These are phyloP conservation scores for Neofusicoccum kwambonambiense DNA, from an alignment of 2,329 filamentous ascomycete genomes.

Conservation along the genomic window DNA sequence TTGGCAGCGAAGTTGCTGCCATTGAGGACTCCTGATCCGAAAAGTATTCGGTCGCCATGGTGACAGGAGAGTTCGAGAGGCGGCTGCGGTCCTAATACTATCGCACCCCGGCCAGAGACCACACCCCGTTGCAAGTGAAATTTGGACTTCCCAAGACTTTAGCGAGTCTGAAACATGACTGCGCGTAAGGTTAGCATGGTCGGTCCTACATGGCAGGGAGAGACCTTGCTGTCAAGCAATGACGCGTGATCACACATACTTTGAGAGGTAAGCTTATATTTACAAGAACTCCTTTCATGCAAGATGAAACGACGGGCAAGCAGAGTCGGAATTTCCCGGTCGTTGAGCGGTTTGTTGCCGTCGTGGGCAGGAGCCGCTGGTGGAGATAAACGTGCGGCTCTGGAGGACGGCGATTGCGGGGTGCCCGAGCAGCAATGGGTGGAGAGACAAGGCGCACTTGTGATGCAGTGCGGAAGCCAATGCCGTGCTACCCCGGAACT, in stretches of 20 bases:
- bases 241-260: slow-evolving; percentile 16
- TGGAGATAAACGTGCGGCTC: slow-evolving; percentile 1
- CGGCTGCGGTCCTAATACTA: slow-evolving; percentile 11
- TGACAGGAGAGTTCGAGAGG: slow-evolving; percentile 11
- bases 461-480: neutral
- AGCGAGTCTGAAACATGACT: slow-evolving; percentile 18
- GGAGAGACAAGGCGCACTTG: neutral
- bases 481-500: slow-evolving; percentile 8
- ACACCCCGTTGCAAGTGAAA: neutral
- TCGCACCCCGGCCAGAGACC: neutral
- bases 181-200: slow-evolving; percentile 15
- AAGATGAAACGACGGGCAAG: slow-evolving; percentile 15
- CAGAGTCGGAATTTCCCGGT: neutral
- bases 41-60: slow-evolving; percentile 46
- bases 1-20: slow-evolving; percentile 59
- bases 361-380: neutral
- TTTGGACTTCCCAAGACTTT: neutral
- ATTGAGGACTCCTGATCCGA: slow-evolving; percentile 44
- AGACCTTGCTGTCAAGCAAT: neutral
- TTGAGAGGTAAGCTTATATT: slow-evolving; percentile 13
- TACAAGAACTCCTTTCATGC: slow-evolving; percentile 15
- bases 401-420: neutral
- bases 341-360: neutral
- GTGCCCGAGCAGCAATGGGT: neutral
- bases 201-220: slow-evolving; percentile 10